Conservation (phyloP, 176 grass and related monocot genomes). For the Lolium multiflorum region DNA sequence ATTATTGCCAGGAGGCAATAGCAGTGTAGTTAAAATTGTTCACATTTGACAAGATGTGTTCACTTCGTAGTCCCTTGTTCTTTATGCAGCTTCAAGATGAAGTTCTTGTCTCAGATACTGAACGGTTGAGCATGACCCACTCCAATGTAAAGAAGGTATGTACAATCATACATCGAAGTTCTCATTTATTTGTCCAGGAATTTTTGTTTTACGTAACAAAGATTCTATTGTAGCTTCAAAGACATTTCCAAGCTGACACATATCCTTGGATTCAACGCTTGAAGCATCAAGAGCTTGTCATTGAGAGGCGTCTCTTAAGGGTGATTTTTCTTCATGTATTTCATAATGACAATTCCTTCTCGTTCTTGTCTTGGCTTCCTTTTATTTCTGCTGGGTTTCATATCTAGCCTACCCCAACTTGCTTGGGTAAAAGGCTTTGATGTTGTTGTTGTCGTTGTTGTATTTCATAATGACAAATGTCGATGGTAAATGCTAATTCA, state of each 20-base stretch:
- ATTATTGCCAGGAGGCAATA: background rate
- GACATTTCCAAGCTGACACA: slow-evolving; percentile 91
- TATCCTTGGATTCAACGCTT: slow-evolving; percentile 82
- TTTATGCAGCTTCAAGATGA: slow-evolving; percentile 84
- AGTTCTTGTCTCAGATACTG: slow-evolving; percentile 89
- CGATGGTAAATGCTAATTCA: background rate
- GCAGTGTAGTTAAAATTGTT: background rate
- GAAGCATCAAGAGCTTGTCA: slow-evolving; percentile 87
- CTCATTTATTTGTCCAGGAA: slow-evolving; percentile 16
- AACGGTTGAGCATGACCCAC: slow-evolving; percentile 84
- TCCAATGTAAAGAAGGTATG: slow-evolving; percentile 92
- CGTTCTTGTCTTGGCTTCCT: no score
- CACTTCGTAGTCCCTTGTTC: background rate
- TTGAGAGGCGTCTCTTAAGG: slow-evolving; percentile 91
- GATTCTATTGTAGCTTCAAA: slow-evolving; percentile 68
- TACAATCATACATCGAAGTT: background rate
- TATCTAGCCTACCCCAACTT: no score
- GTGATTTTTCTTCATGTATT: slow-evolving; percentile 50
- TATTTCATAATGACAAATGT: slow-evolving; percentile 26
- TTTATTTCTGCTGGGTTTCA: no score
- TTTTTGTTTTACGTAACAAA: slow-evolving; percentile 7
- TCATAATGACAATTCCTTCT: slow-evolving; percentile 7
- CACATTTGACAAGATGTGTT: slow-evolving; percentile 1
- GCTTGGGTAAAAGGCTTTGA: no score
- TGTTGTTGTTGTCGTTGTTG: background rate